Percentiles rank a stretch among this genome's conserved stretches.
Evolutionary conservation across 495 filamentous ascomycete genomes (phyloP).

Genomic region (Apiosordaria backusii): DNA sequence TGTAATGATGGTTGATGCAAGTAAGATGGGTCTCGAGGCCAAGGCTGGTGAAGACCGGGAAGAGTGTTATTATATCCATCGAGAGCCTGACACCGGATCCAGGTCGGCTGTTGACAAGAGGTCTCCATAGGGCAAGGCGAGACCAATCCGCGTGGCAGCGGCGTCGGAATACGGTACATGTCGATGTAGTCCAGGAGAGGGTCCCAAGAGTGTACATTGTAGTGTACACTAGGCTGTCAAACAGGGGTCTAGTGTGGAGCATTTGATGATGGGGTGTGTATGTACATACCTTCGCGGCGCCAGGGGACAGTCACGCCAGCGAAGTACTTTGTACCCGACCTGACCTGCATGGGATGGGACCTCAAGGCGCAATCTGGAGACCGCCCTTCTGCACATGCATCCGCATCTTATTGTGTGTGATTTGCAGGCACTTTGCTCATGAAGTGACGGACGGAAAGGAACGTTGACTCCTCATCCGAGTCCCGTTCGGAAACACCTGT

Average conservation of each 20-base stretch:
- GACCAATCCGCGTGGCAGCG: slow-evolving; percentile 14
- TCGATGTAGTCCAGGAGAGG: background rate
- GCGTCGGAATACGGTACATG: slow-evolving; percentile 3
- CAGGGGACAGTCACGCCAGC: background rate
- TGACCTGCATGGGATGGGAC: slow-evolving; percentile 8
- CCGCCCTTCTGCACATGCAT: slow-evolving; percentile 19
- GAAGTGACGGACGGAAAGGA: slow-evolving; percentile 5
- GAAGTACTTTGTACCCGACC: background rate
- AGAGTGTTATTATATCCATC: slow-evolving; percentile 17
- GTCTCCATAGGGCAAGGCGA: slow-evolving; percentile 15
- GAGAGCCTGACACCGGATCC: slow-evolving; percentile 1
- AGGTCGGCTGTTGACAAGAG: slow-evolving; percentile 5
- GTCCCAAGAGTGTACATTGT: background rate
- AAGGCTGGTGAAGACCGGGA: slow-evolving; percentile 1
- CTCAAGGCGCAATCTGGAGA: slow-evolving; percentile 3
- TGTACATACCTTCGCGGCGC: background rate
- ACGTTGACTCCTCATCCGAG: background rate
- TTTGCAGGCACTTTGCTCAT: slow-evolving; percentile 7
- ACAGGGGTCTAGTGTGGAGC: background rate
- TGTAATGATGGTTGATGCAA: background rate
- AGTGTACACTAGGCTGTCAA: background rate
- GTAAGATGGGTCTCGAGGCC: slow-evolving; percentile 4
- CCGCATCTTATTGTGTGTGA: slow-evolving; percentile 10
- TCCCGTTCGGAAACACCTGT: background rate
- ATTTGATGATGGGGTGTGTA: background rate